A percentile compares a stretch with the other conserved stretches of the same genome.
These are phyloP conservation scores for Hydnomerulius pinastri DNA, from an alignment of 768 basidiomycete genomes.

Conservation along the genomic window DNA sequence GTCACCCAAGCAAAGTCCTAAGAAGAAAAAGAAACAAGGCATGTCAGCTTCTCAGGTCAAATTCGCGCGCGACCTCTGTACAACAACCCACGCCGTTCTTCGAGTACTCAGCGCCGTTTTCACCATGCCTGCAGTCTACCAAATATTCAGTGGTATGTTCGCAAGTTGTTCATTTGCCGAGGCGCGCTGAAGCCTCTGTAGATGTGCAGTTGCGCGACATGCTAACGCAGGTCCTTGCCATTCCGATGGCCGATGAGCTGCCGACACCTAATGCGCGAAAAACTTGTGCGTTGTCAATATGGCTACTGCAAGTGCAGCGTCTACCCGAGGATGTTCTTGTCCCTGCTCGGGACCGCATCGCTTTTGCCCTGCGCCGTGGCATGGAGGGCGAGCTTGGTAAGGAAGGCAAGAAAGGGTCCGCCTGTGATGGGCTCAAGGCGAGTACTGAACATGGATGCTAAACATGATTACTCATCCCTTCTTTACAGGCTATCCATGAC, in stretches of 20 bases:
- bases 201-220: conserved; percentile 62
- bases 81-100: conserved; percentile 69
- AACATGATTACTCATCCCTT: conserved; percentile 11
- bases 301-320: conserved; percentile 71
- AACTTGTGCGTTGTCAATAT: conserved; percentile 77
- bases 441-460: conserved; percentile 14
- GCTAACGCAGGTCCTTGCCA: conserved; percentile 64
- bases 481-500: conserved; percentile 69
- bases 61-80: conserved; percentile 77
- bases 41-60: conserved; percentile 79
- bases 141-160: conserved; percentile 60
- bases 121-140: conserved; percentile 57
- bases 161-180: conserved; percentile 5
- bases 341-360: conserved; percentile 67
- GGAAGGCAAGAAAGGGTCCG: conserved; percentile 86
- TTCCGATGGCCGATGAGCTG: conserved; percentile 66
- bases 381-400: conserved; percentile 85
- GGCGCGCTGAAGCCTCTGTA: conserved; percentile 27
- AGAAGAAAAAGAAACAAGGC: conserved; percentile 56
- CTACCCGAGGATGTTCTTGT: conserved; percentile 61
- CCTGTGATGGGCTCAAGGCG: conserved; percentile 77
- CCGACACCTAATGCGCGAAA: conserved; percentile 88
- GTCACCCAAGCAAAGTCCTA: conserved; percentile 69
- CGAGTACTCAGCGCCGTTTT: conserved; percentile 64
- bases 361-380: conserved; percentile 70